phyloP scores from a whole-genome alignment of 1,284 basidiomycete genomes.

The Cryptococcus sp. region DNA sequence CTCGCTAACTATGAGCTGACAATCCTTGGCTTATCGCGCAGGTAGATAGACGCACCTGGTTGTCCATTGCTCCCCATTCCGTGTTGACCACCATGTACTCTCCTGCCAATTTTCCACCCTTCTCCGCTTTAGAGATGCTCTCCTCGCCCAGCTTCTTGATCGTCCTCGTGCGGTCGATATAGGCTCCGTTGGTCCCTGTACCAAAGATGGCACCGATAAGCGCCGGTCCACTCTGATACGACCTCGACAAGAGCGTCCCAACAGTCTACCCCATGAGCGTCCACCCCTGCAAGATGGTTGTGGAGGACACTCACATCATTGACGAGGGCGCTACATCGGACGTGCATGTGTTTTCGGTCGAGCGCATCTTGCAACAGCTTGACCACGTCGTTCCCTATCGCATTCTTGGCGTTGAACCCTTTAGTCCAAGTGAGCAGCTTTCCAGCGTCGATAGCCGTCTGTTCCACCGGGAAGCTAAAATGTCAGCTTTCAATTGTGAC shows the following conservation, averaged over 20 bases:
- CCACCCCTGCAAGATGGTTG: too few species aligned
- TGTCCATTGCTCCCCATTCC: slow-evolving; percentile 96
- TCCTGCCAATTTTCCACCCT: slow-evolving; percentile 47
- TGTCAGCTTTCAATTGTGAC: slow-evolving; percentile 3
- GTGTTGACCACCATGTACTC: slow-evolving; percentile 92
- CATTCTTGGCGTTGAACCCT: slow-evolving; percentile 85
- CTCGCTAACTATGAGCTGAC: too few species aligned
- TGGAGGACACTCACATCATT: slow-evolving; percentile 70
- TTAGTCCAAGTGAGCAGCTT: slow-evolving; percentile 96
- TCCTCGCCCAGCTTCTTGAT: slow-evolving; percentile 72
- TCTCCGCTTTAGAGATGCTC: slow-evolving; percentile 52
- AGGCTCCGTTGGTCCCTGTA: slow-evolving; percentile 97
- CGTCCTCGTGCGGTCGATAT: slow-evolving; percentile 78
- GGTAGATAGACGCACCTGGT: slow-evolving; percentile 56
- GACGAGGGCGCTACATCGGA: slow-evolving; percentile 87
- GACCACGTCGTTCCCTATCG: slow-evolving; percentile 87
- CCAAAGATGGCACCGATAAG: slow-evolving; percentile 88
- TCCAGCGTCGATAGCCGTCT: slow-evolving; percentile 84
- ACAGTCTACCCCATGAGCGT: slow-evolving; percentile 83
- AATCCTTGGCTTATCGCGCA: not conserved
- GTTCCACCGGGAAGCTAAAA: slow-evolving; percentile 84
- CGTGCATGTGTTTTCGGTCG: slow-evolving; percentile 87
- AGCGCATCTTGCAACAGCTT: slow-evolving; percentile 88
- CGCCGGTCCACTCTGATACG: slow-evolving; percentile 84
- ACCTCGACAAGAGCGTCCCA: slow-evolving; percentile 84